Conservation (phyloP, 2,329 filamentous ascomycete genomes). For the Cladosporium oxysporum region DNA sequence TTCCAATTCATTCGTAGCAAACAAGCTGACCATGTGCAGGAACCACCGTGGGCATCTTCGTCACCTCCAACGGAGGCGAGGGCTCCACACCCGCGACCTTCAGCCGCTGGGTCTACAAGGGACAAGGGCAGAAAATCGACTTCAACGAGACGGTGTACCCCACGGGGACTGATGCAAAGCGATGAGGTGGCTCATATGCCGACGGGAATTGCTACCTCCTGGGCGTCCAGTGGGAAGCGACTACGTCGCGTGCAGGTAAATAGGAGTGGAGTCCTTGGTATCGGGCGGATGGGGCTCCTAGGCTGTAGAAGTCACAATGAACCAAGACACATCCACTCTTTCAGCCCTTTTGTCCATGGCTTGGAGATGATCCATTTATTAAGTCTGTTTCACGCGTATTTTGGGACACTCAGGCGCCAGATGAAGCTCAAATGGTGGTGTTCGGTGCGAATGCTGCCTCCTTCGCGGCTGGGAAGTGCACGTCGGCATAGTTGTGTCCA, state of each 20-base stretch:
- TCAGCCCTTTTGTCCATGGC: not conserved
- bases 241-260: not conserved
- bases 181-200: not conserved
- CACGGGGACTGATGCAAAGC: not conserved
- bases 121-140: slow-evolving; percentile 20
- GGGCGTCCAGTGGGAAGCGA: not conserved
- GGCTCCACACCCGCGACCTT: slow-evolving; percentile 14
- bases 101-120: slow-evolving; percentile 19
- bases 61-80: slow-evolving; percentile 12
- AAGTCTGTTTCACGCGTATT: not conserved
- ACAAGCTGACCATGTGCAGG: slow-evolving; percentile 2
- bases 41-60: slow-evolving; percentile 16
- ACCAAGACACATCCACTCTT: not conserved
- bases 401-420: not conserved
- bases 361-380: not conserved
- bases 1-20: not conserved
- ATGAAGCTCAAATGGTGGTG: not conserved
- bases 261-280: not conserved
- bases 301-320: not conserved
- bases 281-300: not conserved
- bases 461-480: not conserved
- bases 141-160: slow-evolving; percentile 18
- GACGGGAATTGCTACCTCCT: not conserved
- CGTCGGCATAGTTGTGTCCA: not conserved
- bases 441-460: not conserved